Evolutionary conservation across 2,329 filamentous ascomycete genomes (phyloP).

Genomic region (Aureobasidium vineae): DNA sequence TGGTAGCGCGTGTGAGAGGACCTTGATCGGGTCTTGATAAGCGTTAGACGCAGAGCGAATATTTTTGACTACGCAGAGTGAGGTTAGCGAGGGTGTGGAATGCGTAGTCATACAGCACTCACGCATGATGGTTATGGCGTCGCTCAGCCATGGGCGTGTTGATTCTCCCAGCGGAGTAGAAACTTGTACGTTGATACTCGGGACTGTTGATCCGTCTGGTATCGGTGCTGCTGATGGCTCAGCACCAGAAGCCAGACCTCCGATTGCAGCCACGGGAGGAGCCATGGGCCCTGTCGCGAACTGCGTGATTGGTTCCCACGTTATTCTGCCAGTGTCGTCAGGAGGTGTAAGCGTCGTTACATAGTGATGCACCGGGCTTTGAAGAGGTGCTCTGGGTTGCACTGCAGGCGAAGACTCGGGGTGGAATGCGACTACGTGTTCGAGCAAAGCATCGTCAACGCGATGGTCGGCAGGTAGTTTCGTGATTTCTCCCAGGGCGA

Average conservation of each 20-base stretch:
- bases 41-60: slow-evolving; percentile 35
- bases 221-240: slow-evolving; percentile 20
- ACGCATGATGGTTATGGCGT: slow-evolving; percentile 35
- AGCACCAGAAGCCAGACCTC: slow-evolving; percentile 17
- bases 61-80: slow-evolving; percentile 38
- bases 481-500: slow-evolving; percentile 13
- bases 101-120: slow-evolving; percentile 24
- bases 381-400: slow-evolving; percentile 32
- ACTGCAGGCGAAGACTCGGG: slow-evolving; percentile 3
- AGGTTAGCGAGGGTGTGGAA: not conserved
- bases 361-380: slow-evolving; percentile 36
- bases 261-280: slow-evolving; percentile 43
- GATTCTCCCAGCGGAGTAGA: not conserved
- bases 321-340: slow-evolving; percentile 43
- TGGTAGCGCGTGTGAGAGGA: slow-evolving; percentile 61
- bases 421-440: slow-evolving; percentile 7
- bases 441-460: slow-evolving; percentile 25
- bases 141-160: slow-evolving; percentile 33
- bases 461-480: slow-evolving; percentile 28
- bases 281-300: slow-evolving; percentile 40
- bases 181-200: slow-evolving; percentile 20
- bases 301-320: slow-evolving; percentile 42
- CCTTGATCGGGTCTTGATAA: slow-evolving; percentile 46
- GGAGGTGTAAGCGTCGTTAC: slow-evolving; percentile 49
- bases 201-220: slow-evolving; percentile 1